phyloP scores from a whole-genome alignment of 805 yeast species.

The Zygosaccharomyces pseudorouxii region DNA sequence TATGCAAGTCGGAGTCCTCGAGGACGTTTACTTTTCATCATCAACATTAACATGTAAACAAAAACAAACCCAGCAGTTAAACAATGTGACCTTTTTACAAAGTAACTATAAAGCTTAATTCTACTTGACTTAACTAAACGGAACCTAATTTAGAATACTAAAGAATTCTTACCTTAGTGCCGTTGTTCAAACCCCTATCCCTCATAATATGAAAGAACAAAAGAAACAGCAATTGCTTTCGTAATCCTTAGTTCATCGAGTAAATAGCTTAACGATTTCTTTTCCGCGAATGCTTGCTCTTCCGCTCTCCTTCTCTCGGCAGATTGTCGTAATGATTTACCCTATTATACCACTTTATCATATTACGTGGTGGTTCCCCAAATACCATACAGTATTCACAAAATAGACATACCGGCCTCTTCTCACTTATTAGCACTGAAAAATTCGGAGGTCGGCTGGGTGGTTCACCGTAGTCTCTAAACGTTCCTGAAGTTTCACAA shows the following conservation, averaged over 20 bases:
- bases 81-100: not conserved
- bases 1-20: not conserved
- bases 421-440: conserved; percentile 21
- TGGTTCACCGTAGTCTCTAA: conserved; percentile 13
- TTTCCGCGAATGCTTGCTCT: conserved; percentile 18
- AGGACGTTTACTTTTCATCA: not conserved
- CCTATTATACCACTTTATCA: conserved; percentile 47
- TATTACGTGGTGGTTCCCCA: conserved; percentile 47
- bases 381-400: conserved; percentile 51
- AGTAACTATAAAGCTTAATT: not conserved
- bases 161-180: not conserved
- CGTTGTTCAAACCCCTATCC: not conserved
- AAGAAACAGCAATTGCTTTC: not conserved
- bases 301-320: conserved; percentile 14
- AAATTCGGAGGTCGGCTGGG: conserved; percentile 23
- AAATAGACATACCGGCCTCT: conserved; percentile 40
- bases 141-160: not conserved
- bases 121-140: not conserved
- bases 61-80: conserved; percentile 5
- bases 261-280: conserved; percentile 14
- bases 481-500: not conserved
- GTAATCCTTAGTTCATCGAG: not conserved
- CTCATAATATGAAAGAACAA: not conserved
- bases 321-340: conserved; percentile 24
- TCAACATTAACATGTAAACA: conserved; percentile 6